A percentile compares a stretch with the other conserved stretches of the same genome.
Conservation (phyloP, 192 early-diverging fungal species). For the Coemansia sp. region DNA sequence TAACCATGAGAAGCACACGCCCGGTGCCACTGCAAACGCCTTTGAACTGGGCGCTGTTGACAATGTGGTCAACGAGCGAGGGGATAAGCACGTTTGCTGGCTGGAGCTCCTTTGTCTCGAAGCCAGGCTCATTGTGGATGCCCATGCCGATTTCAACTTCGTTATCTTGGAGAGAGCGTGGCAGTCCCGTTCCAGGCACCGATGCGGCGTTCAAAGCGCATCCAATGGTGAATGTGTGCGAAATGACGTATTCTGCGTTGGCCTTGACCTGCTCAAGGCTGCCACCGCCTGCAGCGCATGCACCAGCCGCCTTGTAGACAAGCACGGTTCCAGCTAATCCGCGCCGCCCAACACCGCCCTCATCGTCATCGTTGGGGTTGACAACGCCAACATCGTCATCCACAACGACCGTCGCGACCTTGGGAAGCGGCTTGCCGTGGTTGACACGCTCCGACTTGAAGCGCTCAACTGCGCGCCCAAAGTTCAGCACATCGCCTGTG, state of each 20-base stretch:
- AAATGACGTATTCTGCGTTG: conserved; percentile 58
- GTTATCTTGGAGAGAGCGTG: conserved; percentile 55
- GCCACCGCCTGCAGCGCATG: conserved; percentile 61
- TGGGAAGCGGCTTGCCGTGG: conserved; percentile 43
- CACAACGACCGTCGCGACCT: conserved; percentile 75
- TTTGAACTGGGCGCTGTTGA: conserved; percentile 53
- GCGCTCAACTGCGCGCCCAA: conserved; percentile 78
- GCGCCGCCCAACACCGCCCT: conserved; percentile 70
- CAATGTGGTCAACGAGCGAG: conserved; percentile 58
- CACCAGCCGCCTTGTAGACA: conserved; percentile 83
- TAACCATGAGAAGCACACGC: conserved; percentile 69
- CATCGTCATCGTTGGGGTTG: conserved; percentile 57
- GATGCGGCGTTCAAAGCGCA: conserved; percentile 74
- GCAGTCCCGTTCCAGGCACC: conserved; percentile 65
- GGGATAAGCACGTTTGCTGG: conserved; percentile 56
- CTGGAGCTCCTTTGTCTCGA: conserved; percentile 55
- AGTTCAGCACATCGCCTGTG: conserved; percentile 77
- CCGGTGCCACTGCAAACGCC: conserved; percentile 19
- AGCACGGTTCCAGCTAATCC: conserved; percentile 79
- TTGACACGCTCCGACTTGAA: conserved; percentile 72
- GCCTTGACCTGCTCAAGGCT: conserved; percentile 60
- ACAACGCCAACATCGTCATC: conserved; percentile 82
- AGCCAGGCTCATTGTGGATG: conserved; percentile 86
- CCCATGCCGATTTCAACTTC: conserved; percentile 77
- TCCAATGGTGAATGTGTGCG: conserved; percentile 77